Base-by-base conservation (phyloP, 768 basidiomycete species). In the Suillus cothurnatus region DNA sequence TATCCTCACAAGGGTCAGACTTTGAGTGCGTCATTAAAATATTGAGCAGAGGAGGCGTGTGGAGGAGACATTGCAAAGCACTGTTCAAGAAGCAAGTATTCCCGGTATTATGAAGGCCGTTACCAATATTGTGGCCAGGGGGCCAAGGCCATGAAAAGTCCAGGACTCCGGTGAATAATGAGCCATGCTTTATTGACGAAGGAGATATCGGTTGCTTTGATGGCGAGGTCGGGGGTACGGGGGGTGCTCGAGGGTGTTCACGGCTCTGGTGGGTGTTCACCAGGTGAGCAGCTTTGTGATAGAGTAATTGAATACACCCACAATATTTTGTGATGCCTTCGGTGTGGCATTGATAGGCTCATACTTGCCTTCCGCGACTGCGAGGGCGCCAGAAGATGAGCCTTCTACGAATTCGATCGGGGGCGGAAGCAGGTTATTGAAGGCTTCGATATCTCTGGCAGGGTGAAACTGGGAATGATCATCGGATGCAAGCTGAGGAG, bases 41-140 rank as follows among this genome's bases (percentile, higher is more conserved):
- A 66, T 83, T 85, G 43, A 95, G 81, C 31, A 99, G 83, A 2
- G 96, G 94, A 11, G 95, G 88, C 0, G 97, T 98, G 72, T 99
- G 95, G 17, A 97, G 77, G 59, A 99, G 84, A 71, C 94, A 95
- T 79, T 99, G 97, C 58, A 99, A 79, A 26, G 91, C 93, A 69
- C 94, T 95, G 76, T 99, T 99, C 71, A 98, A 81, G 76, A 97
- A 99, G 78, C 97, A 99, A 2, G 94, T 97, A 73, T 98, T 99
- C 55, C 94, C 94, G 32, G 81, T 89, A 77, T 98, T 98, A 72
- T 86, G 82, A 55, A 98, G 79, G 1, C 95, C 95, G 59, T 73
- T 76, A 47, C 86, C 91, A 60, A 84, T 74, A 61, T 72, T 78
- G 59, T 73, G 81, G 17, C 73, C 76, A 28, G 74, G 61, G 1